Percentiles rank a stretch among this genome's conserved stretches.
Conservation (phyloP, 202 grass and related monocot species). For the Saccharum hybrid region DNA sequence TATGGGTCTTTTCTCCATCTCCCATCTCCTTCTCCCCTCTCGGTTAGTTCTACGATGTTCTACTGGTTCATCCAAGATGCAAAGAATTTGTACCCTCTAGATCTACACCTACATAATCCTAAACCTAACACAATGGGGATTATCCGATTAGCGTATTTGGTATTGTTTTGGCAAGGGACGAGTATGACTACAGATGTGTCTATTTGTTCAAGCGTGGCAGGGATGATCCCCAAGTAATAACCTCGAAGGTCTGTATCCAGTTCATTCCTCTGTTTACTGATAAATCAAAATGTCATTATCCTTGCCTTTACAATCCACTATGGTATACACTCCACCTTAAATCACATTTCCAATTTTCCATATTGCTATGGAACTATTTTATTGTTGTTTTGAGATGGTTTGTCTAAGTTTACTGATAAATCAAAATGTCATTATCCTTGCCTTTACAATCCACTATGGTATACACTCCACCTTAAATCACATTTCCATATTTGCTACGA, state of each 20-base stretch:
- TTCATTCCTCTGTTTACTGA: not conserved
- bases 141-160: too few relatives aligned
- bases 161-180: slow-evolving; percentile 22
- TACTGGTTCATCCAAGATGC: too few relatives aligned
- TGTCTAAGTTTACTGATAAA: not conserved
- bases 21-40: too few relatives aligned
- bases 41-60: too few relatives aligned
- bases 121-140: too few relatives aligned
- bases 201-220: slow-evolving; percentile 9
- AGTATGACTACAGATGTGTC: not conserved
- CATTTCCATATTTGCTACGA: not conserved
- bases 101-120: too few relatives aligned
- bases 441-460: not conserved
- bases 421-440: not conserved
- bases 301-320: not conserved
- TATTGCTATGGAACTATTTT: not conserved
- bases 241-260: not conserved
- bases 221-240: not conserved
- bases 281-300: not conserved
- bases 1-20: too few relatives aligned
- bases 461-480: not conserved
- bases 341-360: not conserved
- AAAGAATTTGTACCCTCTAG: too few relatives aligned
- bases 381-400: not conserved
- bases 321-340: not conserved